phyloP scores from a whole-genome alignment of 2,329 filamentous ascomycete genomes.

The Bipolaris victoriae region DNA sequence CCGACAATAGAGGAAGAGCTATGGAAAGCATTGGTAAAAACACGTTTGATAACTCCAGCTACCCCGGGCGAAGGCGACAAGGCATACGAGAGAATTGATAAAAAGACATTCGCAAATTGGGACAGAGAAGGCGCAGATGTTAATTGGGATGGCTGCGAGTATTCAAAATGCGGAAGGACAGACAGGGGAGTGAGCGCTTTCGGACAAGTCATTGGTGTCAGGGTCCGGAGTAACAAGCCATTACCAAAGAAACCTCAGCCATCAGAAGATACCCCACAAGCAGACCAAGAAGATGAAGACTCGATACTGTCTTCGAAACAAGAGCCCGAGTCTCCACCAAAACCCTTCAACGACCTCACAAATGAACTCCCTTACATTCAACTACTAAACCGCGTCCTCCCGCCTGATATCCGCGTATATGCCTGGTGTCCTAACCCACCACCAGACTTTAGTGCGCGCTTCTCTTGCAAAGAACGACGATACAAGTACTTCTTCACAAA shows the following conservation, averaged over 20 bases:
- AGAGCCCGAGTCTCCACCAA: conserved; percentile 30
- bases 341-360: conserved; percentile 67
- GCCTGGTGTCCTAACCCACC: conserved; percentile 91
- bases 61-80: conserved; percentile 22
- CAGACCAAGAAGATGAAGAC: conserved; percentile 1
- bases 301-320: conserved; percentile 6
- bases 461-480: conserved; percentile 87
- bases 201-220: conserved; percentile 87
- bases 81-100: conserved; percentile 43
- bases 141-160: conserved; percentile 84
- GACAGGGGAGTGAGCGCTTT: conserved; percentile 95
- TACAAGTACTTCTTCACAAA: conserved; percentile 99
- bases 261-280: conserved; percentile 11
- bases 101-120: conserved; percentile 46
- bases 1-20: conserved; percentile 91
- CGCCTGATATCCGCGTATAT: conserved; percentile 85
- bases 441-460: conserved; percentile 82
- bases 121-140: conserved; percentile 56
- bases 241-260: conserved; percentile 43
- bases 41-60: conserved; percentile 69
- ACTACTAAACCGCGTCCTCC: conserved; percentile 84
- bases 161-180: conserved; percentile 93
- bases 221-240: conserved; percentile 80
- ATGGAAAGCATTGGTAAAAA: conserved; percentile 87
- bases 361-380: conserved; percentile 87